Conservation (phyloP, 1,284 basidiomycete species). For the Coriolopsis trogii region DNA sequence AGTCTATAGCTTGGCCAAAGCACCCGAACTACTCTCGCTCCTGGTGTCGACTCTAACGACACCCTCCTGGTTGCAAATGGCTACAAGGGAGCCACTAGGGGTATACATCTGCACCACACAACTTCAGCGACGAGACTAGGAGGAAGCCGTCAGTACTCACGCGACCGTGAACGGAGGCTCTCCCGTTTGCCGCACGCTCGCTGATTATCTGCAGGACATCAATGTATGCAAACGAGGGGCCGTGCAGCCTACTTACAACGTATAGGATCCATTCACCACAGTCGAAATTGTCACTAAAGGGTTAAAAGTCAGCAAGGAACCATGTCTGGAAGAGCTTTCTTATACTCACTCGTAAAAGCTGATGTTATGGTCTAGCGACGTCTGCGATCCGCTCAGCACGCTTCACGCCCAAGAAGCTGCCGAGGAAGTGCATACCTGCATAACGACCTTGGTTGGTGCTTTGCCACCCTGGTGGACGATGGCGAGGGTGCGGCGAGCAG, state of each 20-base stretch:
- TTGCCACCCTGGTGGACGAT: constrained; percentile 20
- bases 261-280: constrained; percentile 83
- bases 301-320: neutral
- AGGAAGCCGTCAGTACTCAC: constrained; percentile 44
- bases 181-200: constrained; percentile 63
- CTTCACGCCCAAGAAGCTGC: constrained; percentile 2
- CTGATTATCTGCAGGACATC: constrained; percentile 58
- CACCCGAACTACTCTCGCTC: neutral
- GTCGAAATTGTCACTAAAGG: constrained; percentile 71
- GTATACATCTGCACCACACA: constrained; percentile 67
- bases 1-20: constrained; percentile 14
- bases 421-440: constrained; percentile 58
- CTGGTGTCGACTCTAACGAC: constrained; percentile 61
- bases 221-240: neutral
- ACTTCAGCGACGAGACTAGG: neutral
- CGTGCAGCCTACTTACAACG: constrained; percentile 51
- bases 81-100: constrained; percentile 69
- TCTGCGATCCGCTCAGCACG: constrained; percentile 43
- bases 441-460: constrained; percentile 59
- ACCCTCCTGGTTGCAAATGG: constrained; percentile 84
- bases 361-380: constrained; percentile 84
- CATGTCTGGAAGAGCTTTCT: neutral
- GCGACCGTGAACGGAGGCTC: constrained; percentile 76
- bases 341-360: constrained; percentile 75
- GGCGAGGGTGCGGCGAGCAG: constrained; percentile 50